Base-by-base conservation (phyloP, 2,329 filamentous ascomycete genomes). In the Aspergillus thermomutatus region DNA sequence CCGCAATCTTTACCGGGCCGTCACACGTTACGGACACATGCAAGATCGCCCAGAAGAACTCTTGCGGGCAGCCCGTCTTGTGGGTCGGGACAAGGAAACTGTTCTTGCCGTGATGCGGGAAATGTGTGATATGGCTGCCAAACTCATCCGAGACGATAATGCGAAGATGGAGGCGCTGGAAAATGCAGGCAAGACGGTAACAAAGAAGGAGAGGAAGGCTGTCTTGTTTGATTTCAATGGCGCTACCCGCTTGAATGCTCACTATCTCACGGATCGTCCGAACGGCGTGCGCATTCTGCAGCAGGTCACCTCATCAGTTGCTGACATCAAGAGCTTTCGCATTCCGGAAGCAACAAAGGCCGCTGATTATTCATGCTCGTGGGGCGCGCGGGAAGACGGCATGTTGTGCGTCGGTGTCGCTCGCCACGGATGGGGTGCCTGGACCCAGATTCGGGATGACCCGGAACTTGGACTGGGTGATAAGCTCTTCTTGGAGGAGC, bases 151-250 rank as follows among this genome's bases (percentile, higher is more conserved):
- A 60, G 91, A 92, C 68, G 91, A 96, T 60, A 78, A 82, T 49
- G 80, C 82, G 31, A 80, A 84, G 57, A 77, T 88, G 53, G 82
- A 83, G 57, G 82, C 82, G 14, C 72, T 87, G 65, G 90, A 94
- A 73, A 86, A 80, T 23, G 80, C 89, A 61, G 91, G 91, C 69
- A 95, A 94, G 71, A 83, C 87, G 2, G 77, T 95, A 54, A 96
- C 93, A 0, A 97, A 97, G 79, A 99, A 99, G 74, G 94, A 99
- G 71, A 91, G 91, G 75, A 99, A 99, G 75, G 94, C 94, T 0
- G 91, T 99, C 19, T 80, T 99, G 47, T 97, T 99, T 67, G 92
- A 97, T 71, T 96, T 92, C 75, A 88, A 89, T 48, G 91, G 92
- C 54, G 88, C 97, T 51, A 96, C 96, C 75, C 92, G 96, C 66